Evolutionary conservation across 2,329 filamentous ascomycete species (phyloP), one percentile per base, ranked within the genome.

Genomic region (Apiospora hydei): DNA sequence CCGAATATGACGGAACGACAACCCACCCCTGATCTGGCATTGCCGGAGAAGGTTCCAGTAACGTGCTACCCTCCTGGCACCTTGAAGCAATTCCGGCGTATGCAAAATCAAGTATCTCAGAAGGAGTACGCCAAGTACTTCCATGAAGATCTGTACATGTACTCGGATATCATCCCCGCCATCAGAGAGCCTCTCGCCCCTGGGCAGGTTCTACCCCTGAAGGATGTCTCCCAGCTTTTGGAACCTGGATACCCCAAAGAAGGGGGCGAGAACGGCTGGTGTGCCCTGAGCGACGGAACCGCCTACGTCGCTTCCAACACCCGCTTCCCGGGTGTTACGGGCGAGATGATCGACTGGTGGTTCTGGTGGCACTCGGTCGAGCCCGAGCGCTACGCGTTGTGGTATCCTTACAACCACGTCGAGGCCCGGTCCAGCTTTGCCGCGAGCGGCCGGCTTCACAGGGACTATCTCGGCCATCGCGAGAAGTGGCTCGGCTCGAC

Each of bases 281-380:
- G 71, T 44, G 73, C 24, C 44, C 66, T 70, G 47, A 69, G 57
- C 7, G 74, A 75, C 66, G 74, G 74, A 13, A 61, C 69, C 26
- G 74, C 71, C 13, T 75, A 75, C 61, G 74, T 74, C 44, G 51
- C 74, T 10, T 75, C 74, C 24, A 72, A 69, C 26, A 75, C 74
- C 10, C 73, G 64, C 10, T 75, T 75, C 34, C 73, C 73, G 0
- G 30, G 38, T 0, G 53, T n/a, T 16, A 73, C 70, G 64, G 74
- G 72, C 57, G 73, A 73, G 3, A 75, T 75, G 74, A 43, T 75
- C 47, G 72, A 72, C 49, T 75, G 74, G 74, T 75, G 74, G 74
- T 75, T 75, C 70, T 75, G 74, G 74, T 75, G 74, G 74, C 74
- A 75, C 73, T 71, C 71, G 26, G 73, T 74, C 30, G 74, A 75